phyloP scores from a whole-genome alignment of 495 filamentous ascomycete species.

The Annulohypoxylon stygium region DNA sequence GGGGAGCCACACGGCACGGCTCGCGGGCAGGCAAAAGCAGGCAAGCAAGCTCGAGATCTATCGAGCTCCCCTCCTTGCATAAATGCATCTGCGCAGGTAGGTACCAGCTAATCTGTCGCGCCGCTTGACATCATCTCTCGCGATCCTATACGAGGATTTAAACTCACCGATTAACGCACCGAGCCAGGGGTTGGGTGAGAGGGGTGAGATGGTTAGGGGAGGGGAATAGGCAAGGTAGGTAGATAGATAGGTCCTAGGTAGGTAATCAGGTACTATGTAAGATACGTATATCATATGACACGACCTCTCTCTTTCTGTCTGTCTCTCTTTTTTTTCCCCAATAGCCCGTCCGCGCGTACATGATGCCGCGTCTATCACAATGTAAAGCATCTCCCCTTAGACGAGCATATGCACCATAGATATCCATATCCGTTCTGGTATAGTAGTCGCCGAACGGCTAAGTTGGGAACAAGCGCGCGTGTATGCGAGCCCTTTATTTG shows the following conservation, averaged over 20 bases:
- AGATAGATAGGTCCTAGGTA: background rate
- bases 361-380: background rate
- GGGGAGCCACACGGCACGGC: constrained; percentile 6
- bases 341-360: background rate
- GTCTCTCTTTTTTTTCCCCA: background rate
- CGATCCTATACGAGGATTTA: constrained; percentile 2
- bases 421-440: background rate
- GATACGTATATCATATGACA: constrained; percentile 12
- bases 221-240: background rate
- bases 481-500: background rate
- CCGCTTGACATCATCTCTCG: background rate
- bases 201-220: background rate
- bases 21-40: background rate
- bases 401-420: background rate
- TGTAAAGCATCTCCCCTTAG: background rate
- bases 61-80: constrained; percentile 1
- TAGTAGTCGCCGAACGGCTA: constrained; percentile 1
- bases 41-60: background rate
- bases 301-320: background rate
- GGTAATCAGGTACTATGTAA: background rate
- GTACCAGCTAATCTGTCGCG: background rate
- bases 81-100: background rate
- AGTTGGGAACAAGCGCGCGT: constrained; percentile 7
- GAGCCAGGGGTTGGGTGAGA: background rate
- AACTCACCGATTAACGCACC: background rate